Conservation (phyloP, 2,329 filamentous ascomycete species). For the Fusarium sp. region DNA sequence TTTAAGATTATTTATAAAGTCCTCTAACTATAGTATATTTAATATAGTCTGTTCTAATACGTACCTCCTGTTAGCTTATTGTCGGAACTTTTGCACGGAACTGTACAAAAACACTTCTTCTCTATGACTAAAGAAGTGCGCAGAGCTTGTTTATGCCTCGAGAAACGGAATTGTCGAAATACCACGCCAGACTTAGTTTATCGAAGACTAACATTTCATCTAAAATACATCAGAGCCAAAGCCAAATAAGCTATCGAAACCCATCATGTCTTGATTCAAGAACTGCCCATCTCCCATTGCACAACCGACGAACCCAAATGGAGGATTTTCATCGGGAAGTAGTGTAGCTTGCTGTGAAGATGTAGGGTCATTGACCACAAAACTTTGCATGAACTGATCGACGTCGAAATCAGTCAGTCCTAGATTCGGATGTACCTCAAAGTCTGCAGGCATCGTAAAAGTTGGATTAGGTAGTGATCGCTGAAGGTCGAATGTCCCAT, state of each 20-base stretch:
- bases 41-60: too few relatives aligned
- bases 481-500: neutral
- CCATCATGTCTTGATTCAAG: neutral
- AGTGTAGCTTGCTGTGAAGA: neutral
- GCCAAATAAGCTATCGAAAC: slow-evolving; percentile 13
- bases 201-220: too few relatives aligned
- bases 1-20: too few relatives aligned
- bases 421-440: neutral
- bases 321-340: too few relatives aligned
- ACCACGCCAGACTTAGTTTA: too few relatives aligned
- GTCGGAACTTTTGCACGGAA: too few relatives aligned
- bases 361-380: fast-evolving
- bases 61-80: too few relatives aligned
- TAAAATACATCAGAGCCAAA: neutral
- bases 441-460: neutral
- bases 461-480: fast-evolving
- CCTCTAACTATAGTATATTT: too few relatives aligned
- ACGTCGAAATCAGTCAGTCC: slow-evolving; percentile 4
- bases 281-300: neutral
- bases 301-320: neutral
- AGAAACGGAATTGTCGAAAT: too few relatives aligned
- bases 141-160: too few relatives aligned
- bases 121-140: too few relatives aligned
- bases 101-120: too few relatives aligned
- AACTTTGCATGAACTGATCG: slow-evolving; percentile 21